Conservation (phyloP, 495 filamentous ascomycete species). For the Penicillium steckii region DNA sequence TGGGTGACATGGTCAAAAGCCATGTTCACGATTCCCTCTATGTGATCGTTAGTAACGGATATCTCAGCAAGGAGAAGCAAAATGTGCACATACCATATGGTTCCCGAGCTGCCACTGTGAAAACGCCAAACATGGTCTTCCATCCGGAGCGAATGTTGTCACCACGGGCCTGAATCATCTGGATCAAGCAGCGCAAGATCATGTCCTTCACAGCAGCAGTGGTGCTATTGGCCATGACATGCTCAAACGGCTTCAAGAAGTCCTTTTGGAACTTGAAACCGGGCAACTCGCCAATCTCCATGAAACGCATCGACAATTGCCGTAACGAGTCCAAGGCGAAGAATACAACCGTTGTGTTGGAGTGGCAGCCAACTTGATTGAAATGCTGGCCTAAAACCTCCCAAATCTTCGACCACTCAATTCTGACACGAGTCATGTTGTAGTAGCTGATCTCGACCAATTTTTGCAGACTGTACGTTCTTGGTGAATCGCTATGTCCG, state of each 20-base stretch:
- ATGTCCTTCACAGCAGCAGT: slow-evolving; percentile 95
- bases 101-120: slow-evolving; percentile 91
- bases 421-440: slow-evolving; percentile 97
- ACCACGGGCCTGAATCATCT: slow-evolving; percentile 97
- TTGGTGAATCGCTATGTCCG: slow-evolving; percentile 88
- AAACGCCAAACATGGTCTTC: slow-evolving; percentile 99
- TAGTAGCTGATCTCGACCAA: slow-evolving; percentile 98
- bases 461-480: slow-evolving; percentile 96
- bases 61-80: neutral
- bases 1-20: slow-evolving; percentile 96
- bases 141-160: slow-evolving; percentile 96
- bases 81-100: slow-evolving; percentile 60
- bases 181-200: slow-evolving; percentile 93
- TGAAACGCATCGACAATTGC: slow-evolving; percentile 95
- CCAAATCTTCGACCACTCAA: slow-evolving; percentile 98
- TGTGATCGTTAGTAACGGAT: neutral
- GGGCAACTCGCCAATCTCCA: slow-evolving; percentile 96
- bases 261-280: slow-evolving; percentile 99
- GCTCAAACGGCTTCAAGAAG: slow-evolving; percentile 96
- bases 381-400: slow-evolving; percentile 94
- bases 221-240: slow-evolving; percentile 90
- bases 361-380: slow-evolving; percentile 93
- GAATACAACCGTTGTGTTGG: slow-evolving; percentile 92
- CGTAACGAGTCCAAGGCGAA: slow-evolving; percentile 93
- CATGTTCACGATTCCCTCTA: slow-evolving; percentile 92